Conservation (phyloP, 345 rosid species). For the Lumnitzera littorea region DNA sequence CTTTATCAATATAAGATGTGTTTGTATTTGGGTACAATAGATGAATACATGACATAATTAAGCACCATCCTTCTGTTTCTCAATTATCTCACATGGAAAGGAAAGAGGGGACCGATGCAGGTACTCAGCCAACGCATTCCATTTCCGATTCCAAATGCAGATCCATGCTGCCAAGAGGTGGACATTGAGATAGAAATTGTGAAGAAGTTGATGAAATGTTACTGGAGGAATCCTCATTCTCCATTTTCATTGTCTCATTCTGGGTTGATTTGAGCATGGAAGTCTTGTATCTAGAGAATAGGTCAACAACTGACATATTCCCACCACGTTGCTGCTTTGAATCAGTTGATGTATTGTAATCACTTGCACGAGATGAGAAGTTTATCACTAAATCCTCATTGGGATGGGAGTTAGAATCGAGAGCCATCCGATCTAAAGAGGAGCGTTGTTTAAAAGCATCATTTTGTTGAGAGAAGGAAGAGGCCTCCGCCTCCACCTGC, state of each 20-base stretch:
- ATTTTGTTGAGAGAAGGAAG: constrained; percentile 12
- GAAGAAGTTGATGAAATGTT: constrained; percentile 10
- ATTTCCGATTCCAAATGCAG: not conserved
- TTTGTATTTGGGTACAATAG: no score
- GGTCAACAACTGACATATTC: constrained; percentile 28
- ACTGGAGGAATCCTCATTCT: constrained; percentile 4
- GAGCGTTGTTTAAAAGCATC: constrained; percentile 1
- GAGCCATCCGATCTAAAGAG: not conserved
- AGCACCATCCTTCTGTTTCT: no score
- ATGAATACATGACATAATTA: no score
- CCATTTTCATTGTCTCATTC: constrained; percentile 7
- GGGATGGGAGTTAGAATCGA: constrained; percentile 7
- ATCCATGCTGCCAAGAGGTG: constrained; percentile 9
- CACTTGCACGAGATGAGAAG: constrained; percentile 9
- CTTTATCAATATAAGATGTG: no score
- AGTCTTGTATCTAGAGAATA: constrained; percentile 49
- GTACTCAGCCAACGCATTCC: constrained; percentile 8
- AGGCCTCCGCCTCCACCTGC: constrained; percentile 3
- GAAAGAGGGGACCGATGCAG: no score
- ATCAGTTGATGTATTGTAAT: constrained; percentile 7
- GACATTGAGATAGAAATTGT: constrained; percentile 7
- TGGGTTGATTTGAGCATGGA: constrained; percentile 12
- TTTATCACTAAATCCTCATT: constrained; percentile 10
- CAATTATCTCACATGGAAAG: no score
- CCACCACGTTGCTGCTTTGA: constrained; percentile 12